Base-by-base conservation (phyloP, 1,139 yeast genomes). In the Saccharomyces hybrid region DNA sequence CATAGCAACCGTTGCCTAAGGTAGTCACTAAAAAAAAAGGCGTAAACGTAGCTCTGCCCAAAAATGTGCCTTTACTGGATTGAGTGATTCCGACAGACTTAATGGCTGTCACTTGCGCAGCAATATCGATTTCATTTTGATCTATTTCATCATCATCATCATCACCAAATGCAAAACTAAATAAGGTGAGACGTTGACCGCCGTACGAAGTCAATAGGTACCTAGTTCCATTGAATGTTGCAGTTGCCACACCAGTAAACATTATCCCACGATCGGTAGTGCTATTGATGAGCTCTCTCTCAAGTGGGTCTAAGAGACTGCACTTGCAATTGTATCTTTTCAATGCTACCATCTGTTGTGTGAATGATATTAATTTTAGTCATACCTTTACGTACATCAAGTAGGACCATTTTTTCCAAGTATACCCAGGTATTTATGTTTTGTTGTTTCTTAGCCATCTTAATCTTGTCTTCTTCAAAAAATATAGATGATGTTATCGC, bases 21-120 rank as follows among this genome's bases (percentile, higher is more conserved):
- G 61, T 59, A 24, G 55, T 55, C 14, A 61, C 49, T 2, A 52
- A n/a, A 44, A 59, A 59, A 29, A 61, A 34, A 2, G 58, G 58
- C 9, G 31, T 41, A 44, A 47, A 46, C 6, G n/a, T 38, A 6
- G 16, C 4, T 7, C 26, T n/a, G 21, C 26, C 14, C 11, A 38
- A 38, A 19, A 38, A 16, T 16, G 14, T 2, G 4, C 34, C 11
- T 8, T 9, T n/a, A 7, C 24, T 27, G 21, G 2, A 12, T 2
- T 28, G n/a, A 29, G 14, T n/a, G 9, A 9, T 26, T 2, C 11
- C 2, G 7, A 50, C 31, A 4, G 42, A n/a, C 2, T 21, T 32
- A 6, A 53, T 48, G 27, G 50, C 48, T n/a, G 53, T 52, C 2
- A 58, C 53, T 28, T 49, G 56, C 2, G 32, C 31, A 8, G 55